Percentiles rank a stretch among this genome's conserved stretches.
Conservation (phyloP, 139 green algal genomes). For the Coccomyxa sp. region DNA sequence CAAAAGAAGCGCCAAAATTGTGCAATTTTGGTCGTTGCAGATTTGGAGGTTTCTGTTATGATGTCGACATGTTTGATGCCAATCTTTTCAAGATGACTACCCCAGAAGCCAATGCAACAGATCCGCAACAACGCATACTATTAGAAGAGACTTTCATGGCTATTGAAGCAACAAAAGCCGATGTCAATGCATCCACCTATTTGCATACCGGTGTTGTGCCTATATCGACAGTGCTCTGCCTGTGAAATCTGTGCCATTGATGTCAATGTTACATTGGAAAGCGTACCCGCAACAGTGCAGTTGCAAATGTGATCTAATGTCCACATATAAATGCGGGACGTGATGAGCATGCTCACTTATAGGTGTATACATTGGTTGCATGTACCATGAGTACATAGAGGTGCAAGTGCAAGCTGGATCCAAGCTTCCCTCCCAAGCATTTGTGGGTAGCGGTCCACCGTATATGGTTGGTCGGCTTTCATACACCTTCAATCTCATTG, state of each 20-base stretch:
- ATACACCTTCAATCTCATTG: constrained; percentile 47
- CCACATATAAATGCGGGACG: not conserved
- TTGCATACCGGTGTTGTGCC: too few relatives aligned
- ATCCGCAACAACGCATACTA: constrained; percentile 78
- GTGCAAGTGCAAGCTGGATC: not conserved
- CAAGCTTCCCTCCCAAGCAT: constrained; percentile 14
- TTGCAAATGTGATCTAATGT: not conserved
- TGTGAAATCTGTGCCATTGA: too few relatives aligned
- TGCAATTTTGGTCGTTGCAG: not conserved
- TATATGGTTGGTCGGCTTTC: constrained; percentile 47
- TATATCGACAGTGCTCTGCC: too few relatives aligned
- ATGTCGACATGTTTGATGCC: constrained; percentile 58
- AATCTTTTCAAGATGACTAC: constrained; percentile 47
- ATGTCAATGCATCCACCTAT: too few relatives aligned
- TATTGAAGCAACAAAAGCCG: too few relatives aligned
- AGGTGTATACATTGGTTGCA: constrained; percentile 48
- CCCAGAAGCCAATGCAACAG: constrained; percentile 46
- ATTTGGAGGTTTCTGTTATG: constrained; percentile 57
- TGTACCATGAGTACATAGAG: constrained; percentile 44
- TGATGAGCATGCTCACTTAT: not conserved
- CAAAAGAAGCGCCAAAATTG: too few relatives aligned
- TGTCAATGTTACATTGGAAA: too few relatives aligned
- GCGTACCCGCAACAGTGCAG: too few relatives aligned
- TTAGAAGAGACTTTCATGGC: constrained; percentile 19
- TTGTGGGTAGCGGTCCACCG: constrained; percentile 28